Conservation (phyloP, 1,139 yeast genomes). For the Suhomyces anneliseae region DNA sequence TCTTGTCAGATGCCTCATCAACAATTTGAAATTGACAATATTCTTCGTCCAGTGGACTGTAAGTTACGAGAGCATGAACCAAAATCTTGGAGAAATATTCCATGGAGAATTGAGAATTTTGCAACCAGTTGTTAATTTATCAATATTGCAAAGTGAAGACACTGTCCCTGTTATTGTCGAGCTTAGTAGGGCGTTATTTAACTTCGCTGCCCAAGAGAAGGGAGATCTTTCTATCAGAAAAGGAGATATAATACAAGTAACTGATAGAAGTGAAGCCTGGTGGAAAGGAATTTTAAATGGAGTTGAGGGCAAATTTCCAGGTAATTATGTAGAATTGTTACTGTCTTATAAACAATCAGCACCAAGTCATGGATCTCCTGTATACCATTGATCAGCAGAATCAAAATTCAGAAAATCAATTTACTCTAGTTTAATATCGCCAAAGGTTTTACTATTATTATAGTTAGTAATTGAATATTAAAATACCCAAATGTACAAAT, state of each 20-base stretch:
- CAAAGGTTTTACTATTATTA: too few relatives aligned
- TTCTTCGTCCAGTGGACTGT: conserved; percentile 32
- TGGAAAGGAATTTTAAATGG: conserved; percentile 60
- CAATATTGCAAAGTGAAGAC: background rate
- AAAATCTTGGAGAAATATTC: background rate
- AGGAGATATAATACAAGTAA: conserved; percentile 50
- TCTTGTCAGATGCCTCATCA: conserved; percentile 26
- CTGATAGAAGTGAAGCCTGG: conserved; percentile 51
- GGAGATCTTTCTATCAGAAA: conserved; percentile 52
- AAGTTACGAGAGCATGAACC: conserved; percentile 26
- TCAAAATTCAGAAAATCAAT: too few relatives aligned
- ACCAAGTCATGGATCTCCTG: background rate
- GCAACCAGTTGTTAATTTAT: background rate
- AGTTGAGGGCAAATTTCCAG: conserved; percentile 53
- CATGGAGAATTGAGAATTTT: background rate
- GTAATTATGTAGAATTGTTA: conserved; percentile 44
- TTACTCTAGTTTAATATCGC: too few relatives aligned
- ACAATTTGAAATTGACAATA: conserved; percentile 27
- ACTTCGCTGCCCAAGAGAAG: conserved; percentile 28
- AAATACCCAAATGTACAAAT: too few relatives aligned
- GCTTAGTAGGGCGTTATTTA: conserved; percentile 34
- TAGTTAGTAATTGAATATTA: too few relatives aligned
- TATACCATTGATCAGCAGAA: too few relatives aligned
- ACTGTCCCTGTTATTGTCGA: background rate
- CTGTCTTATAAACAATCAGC: background rate